Conservation (phyloP, 1,284 basidiomycete species). For the Gomphus bonarii region DNA sequence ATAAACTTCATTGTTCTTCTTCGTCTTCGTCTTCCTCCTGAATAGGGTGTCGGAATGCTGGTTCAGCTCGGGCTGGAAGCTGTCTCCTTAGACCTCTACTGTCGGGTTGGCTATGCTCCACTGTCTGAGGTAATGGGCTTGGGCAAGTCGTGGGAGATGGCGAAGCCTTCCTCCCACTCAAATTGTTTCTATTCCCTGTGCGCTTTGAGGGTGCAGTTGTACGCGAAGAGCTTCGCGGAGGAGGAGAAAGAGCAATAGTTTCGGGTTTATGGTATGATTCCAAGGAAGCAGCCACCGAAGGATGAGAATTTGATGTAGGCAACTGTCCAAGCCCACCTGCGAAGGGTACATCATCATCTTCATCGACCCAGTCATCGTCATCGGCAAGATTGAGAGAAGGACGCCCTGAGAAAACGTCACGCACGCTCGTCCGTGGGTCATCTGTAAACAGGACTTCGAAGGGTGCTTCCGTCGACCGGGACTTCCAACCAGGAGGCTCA, state of each 20-base stretch:
- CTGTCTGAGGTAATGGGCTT: constrained; percentile 41
- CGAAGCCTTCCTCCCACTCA: constrained; percentile 30
- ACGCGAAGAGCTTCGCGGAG: constrained; percentile 13
- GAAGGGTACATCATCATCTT: constrained; percentile 72
- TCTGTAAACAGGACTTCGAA: constrained; percentile 51
- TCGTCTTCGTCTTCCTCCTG: constrained; percentile 72
- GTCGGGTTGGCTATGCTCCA: constrained; percentile 40
- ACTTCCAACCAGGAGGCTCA: constrained; percentile 77
- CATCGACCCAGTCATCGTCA: constrained; percentile 77
- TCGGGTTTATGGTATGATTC: constrained; percentile 8
- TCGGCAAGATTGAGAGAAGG: constrained; percentile 52
- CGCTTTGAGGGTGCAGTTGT: constrained; percentile 6
- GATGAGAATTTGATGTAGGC: constrained; percentile 28
- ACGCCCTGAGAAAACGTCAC: constrained; percentile 68
- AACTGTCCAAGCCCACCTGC: constrained; percentile 70
- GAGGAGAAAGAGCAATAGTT: constrained; percentile 18
- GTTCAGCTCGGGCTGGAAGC: constrained; percentile 52
- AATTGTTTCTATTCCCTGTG: background rate
- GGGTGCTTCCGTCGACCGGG: constrained; percentile 54
- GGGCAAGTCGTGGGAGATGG: constrained; percentile 48
- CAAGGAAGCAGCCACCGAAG: background rate
- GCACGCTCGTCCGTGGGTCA: constrained; percentile 40
- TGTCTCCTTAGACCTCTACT: constrained; percentile 43
- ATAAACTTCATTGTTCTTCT: constrained; percentile 38
- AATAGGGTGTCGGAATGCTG: constrained; percentile 51